A percentile compares a stretch with the other conserved stretches of the same genome.
Conservation (phyloP, 148 eudicot genomes). For the Vaccinium vitisidaea region DNA sequence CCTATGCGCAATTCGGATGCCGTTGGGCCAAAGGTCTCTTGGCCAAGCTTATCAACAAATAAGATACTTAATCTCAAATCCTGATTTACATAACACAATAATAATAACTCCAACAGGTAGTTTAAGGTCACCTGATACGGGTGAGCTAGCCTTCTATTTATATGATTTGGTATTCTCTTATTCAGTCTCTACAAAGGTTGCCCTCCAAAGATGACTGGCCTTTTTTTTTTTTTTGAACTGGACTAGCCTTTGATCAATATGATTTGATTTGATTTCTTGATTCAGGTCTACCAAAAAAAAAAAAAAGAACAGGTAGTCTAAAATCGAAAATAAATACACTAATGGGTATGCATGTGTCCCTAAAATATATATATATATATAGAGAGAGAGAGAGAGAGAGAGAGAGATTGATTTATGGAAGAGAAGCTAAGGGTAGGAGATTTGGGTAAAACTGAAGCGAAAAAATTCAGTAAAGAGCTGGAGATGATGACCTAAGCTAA, state of each 20-base stretch:
- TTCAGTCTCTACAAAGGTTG: too few relatives aligned
- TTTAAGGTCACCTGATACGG: too few relatives aligned
- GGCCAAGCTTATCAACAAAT: background rate
- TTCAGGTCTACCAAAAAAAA: background rate
- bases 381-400: background rate
- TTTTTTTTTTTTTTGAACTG: too few relatives aligned
- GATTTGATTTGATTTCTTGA: too few relatives aligned
- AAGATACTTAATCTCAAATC: background rate
- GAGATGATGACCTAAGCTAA: slow-evolving; percentile 5
- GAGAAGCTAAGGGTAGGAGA: background rate
- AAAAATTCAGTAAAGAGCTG: background rate
- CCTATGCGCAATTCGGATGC: too few relatives aligned
- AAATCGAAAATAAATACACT: background rate
- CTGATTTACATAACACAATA: background rate
- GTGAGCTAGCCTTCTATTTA: too few relatives aligned
- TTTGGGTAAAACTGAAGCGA: background rate
- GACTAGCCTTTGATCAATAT: too few relatives aligned
- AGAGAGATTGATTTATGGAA: background rate
- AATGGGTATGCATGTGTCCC: background rate
- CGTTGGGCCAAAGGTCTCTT: too few relatives aligned
- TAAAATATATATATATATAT: background rate
- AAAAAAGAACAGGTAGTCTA: background rate
- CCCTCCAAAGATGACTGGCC: too few relatives aligned
- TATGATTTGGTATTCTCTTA: too few relatives aligned
- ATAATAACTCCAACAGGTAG: too few relatives aligned